phyloP scores from a whole-genome alignment of 2,329 filamentous ascomycete genomes.

The Pseudohalonectria lignicola region DNA sequence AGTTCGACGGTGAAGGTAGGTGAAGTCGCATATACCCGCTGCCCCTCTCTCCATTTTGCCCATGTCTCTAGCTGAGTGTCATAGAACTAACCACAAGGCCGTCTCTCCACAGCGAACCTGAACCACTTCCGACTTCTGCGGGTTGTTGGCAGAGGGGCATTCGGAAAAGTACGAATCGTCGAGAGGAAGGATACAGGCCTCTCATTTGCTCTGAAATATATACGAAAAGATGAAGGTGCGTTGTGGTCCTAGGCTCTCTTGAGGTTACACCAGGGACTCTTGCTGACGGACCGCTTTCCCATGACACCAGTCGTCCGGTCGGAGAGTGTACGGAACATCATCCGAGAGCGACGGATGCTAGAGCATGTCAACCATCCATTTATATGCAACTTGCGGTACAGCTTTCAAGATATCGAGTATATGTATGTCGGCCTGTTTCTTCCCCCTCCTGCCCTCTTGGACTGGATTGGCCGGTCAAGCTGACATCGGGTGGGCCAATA shows the following conservation, averaged over 20 bases:
- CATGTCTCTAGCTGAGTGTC: too few species aligned
- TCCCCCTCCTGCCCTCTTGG: too few species aligned
- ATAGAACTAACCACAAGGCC: slow-evolving; percentile 1
- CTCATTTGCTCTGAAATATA: slow-evolving; percentile 96
- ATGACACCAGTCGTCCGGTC: slow-evolving; percentile 84
- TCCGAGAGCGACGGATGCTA: slow-evolving; percentile 93
- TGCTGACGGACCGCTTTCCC: too few species aligned
- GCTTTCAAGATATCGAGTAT: slow-evolving; percentile 98
- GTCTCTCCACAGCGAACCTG: slow-evolving; percentile 60
- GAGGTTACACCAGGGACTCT: too few species aligned
- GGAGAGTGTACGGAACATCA: slow-evolving; percentile 96
- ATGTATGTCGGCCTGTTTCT: slow-evolving; percentile 44
- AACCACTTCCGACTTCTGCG: slow-evolving; percentile 93
- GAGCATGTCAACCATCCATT: slow-evolving; percentile 97
- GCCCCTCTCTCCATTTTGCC: too few species aligned
- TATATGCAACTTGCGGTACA: slow-evolving; percentile 96
- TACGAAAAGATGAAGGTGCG: slow-evolving; percentile 93
- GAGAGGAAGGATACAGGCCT: slow-evolving; percentile 91
- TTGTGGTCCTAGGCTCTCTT: slow-evolving; percentile 6
- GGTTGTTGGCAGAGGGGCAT: slow-evolving; percentile 94
- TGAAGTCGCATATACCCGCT: too few species aligned
- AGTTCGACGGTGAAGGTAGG: slow-evolving; percentile 86
- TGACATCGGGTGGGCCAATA: too few species aligned
- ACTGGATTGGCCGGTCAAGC: too few species aligned
- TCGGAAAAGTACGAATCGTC: slow-evolving; percentile 97